Conservation (phyloP, 306 rosid genomes). For the Cotoneaster glaucophyllus region DNA sequence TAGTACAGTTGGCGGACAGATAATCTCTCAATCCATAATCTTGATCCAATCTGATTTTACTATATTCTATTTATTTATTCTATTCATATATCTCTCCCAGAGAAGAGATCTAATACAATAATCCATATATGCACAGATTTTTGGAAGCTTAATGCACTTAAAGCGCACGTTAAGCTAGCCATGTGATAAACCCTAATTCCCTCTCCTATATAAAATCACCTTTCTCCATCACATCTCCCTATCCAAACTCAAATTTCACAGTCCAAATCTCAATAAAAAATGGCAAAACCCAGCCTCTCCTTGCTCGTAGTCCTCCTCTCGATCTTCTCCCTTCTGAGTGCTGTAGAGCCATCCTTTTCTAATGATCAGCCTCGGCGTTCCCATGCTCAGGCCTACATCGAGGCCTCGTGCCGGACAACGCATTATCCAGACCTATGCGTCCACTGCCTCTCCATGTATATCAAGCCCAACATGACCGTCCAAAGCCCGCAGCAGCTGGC, state of each 20-base stretch:
- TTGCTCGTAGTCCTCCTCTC: constrained; percentile 11
- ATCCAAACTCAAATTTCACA: not conserved
- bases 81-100: not conserved
- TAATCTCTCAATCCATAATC: too few relatives aligned
- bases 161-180: constrained; percentile 19
- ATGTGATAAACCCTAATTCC: not conserved
- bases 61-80: not conserved
- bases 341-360: constrained; percentile 10
- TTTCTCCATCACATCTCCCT: not conserved
- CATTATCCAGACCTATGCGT: constrained; percentile 38
- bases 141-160: constrained; percentile 17
- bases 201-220: constrained; percentile 21
- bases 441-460: constrained; percentile 27
- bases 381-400: constrained; percentile 21
- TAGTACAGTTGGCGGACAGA: too few relatives aligned
- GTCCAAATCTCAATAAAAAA: constrained; percentile 4
- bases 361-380: constrained; percentile 1
- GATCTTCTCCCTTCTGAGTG: constrained; percentile 7
- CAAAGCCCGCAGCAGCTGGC: constrained; percentile 36
- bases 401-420: constrained; percentile 43
- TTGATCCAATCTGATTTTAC: not conserved
- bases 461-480: constrained; percentile 11
- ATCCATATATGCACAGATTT: not conserved
- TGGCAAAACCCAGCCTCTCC: constrained; percentile 30
- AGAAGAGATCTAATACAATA: not conserved